These are phyloP conservation scores for Paraphysoderma sedebokerense DNA, from an alignment of 371 early-diverging fungal species.

Conservation along the genomic window DNA sequence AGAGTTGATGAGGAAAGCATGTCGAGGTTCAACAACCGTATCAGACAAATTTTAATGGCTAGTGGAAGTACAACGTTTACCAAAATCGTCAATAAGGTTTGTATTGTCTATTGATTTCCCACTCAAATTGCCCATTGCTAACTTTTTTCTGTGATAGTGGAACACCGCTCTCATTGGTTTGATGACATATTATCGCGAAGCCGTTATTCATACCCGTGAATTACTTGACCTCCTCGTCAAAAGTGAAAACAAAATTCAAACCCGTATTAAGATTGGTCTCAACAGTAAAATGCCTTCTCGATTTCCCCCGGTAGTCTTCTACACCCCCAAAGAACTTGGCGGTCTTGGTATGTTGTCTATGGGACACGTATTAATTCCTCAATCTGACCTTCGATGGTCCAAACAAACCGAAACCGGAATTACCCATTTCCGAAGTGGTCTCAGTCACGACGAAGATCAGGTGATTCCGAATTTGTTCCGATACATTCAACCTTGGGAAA, in stretches of 20 bases:
- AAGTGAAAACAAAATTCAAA: constrained; percentile 94
- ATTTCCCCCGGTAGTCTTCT: constrained; percentile 89
- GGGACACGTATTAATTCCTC: constrained; percentile 95
- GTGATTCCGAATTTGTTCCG: constrained; percentile 94
- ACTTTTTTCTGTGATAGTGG: constrained; percentile 14
- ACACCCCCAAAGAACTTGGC: constrained; percentile 85
- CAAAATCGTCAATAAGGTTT: constrained; percentile 96
- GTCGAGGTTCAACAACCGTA: constrained; percentile 84
- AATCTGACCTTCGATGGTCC: constrained; percentile 90
- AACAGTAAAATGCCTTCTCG: constrained; percentile 98
- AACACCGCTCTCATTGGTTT: constrained; percentile 76
- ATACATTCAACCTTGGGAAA: constrained; percentile 97
- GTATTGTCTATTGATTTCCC: too few species aligned
- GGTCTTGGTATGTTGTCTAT: constrained; percentile 98
- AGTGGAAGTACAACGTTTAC: constrained; percentile 94
- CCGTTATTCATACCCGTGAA: constrained; percentile 92
- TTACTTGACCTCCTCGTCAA: constrained; percentile 88
- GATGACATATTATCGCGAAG: constrained; percentile 97
- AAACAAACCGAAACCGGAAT: constrained; percentile 94
- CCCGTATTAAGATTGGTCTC: constrained; percentile 97
- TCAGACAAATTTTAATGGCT: constrained; percentile 94
- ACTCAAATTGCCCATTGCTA: constrained; percentile 73
- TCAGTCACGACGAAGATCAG: constrained; percentile 94
- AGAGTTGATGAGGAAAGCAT: constrained; percentile 88
- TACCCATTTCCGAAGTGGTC: constrained; percentile 95